Evolutionary conservation across 2,329 filamentous ascomycete genomes (phyloP).

Genomic region (Fusarium pininemorale): DNA sequence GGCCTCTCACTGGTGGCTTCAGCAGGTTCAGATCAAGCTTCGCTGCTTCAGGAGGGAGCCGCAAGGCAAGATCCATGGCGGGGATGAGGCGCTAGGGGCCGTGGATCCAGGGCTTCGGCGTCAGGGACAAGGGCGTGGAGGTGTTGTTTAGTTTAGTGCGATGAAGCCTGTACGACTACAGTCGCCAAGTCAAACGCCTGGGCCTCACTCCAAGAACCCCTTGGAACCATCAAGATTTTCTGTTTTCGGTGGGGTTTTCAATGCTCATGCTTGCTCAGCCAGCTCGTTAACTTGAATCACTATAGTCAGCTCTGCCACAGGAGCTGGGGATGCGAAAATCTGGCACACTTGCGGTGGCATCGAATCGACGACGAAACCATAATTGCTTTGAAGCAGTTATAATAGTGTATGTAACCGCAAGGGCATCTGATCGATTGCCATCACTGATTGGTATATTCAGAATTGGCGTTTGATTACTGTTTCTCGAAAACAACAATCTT

Average conservation of each 20-base stretch:
- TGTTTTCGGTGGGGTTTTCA: conserved; percentile 6
- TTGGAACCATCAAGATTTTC: conserved; percentile 19
- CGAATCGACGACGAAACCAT: conserved; percentile 26
- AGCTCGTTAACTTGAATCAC: conserved; percentile 16
- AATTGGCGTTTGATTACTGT: conserved; percentile 29
- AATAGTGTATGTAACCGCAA: conserved; percentile 14
- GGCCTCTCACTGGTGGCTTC: conserved; percentile 35
- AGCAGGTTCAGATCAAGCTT: conserved; percentile 28
- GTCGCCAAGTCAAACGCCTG: conserved; percentile 42
- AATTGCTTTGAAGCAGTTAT: conserved; percentile 25
- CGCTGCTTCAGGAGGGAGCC: conserved; percentile 37
- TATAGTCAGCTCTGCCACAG: neutral
- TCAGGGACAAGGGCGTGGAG: conserved; percentile 30
- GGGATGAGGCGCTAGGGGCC: conserved; percentile 38
- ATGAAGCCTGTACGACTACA: conserved; percentile 33
- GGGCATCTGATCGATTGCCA: neutral
- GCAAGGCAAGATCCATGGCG: conserved; percentile 45
- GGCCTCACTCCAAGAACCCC: conserved; percentile 25
- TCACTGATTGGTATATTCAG: conserved; percentile 24
- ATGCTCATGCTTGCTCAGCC: conserved; percentile 11
- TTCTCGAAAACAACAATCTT: conserved; percentile 13
- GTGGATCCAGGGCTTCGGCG: conserved; percentile 32
- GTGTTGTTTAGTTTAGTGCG: conserved; percentile 33
- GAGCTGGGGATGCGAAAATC: conserved; percentile 2
- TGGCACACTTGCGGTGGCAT: conserved; percentile 22